Evolutionary conservation across 768 basidiomycete species (phyloP).

Genomic region (Leccinum rimulosum): DNA sequence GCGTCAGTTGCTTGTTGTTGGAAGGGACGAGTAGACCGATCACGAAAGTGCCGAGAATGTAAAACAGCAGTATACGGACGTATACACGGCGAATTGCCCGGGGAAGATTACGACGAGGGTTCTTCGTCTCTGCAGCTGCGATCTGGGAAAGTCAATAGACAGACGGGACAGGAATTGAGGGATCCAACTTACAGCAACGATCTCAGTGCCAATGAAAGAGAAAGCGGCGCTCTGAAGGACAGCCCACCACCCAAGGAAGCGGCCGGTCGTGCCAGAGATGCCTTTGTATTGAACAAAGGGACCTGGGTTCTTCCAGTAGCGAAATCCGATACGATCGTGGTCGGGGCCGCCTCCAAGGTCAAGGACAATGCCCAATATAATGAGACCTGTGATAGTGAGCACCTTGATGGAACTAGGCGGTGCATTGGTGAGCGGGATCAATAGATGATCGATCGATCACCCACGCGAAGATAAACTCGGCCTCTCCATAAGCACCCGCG

Average conservation of each 20-base stretch:
- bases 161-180: background rate
- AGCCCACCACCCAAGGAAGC: constrained; percentile 70
- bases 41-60: constrained; percentile 61
- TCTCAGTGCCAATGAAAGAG: constrained; percentile 92
- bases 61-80: constrained; percentile 81
- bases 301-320: constrained; percentile 86
- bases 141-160: constrained; percentile 44
- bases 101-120: constrained; percentile 71
- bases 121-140: constrained; percentile 88
- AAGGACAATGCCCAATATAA: constrained; percentile 66
- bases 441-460: background rate
- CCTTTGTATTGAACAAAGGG: constrained; percentile 72
- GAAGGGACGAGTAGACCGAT: constrained; percentile 86
- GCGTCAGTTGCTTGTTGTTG: constrained; percentile 51
- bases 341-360: constrained; percentile 88
- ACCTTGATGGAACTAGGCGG: constrained; percentile 73
- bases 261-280: constrained; percentile 68
- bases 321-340: constrained; percentile 60
- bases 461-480: constrained; percentile 82
- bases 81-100: constrained; percentile 59
- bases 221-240: constrained; percentile 88
- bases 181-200: constrained; percentile 67
- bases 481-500: constrained; percentile 78
- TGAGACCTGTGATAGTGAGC: constrained; percentile 71
- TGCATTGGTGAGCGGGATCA: background rate